Percentiles rank a stretch among this genome's conserved stretches.
phyloP scores from a whole-genome alignment of 2,329 filamentous ascomycete species.

The Sphaceloma murrayae region DNA sequence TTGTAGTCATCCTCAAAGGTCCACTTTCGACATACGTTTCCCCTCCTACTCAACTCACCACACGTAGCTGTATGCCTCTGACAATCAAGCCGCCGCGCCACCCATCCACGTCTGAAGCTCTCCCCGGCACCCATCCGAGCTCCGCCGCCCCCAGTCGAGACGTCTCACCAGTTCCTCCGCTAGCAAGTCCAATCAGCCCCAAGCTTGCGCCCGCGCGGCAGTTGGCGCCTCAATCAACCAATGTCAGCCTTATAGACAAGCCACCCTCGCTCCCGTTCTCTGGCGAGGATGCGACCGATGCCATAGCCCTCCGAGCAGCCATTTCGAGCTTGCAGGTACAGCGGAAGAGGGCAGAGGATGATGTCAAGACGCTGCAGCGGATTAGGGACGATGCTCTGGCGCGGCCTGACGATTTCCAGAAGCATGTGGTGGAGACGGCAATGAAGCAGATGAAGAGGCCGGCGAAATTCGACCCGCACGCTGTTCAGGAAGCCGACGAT shows the following conservation, averaged over 20 bases:
- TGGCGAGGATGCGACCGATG: conserved; percentile 62
- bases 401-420: conserved; percentile 62
- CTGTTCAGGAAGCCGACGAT: conserved; percentile 27
- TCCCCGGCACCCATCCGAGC: conserved; percentile 6
- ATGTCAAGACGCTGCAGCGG: conserved; percentile 60
- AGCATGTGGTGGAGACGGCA: conserved; percentile 45
- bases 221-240: conserved; percentile 12
- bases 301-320: conserved; percentile 73
- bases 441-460: conserved; percentile 22
- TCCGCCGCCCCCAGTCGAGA: conserved; percentile 7
- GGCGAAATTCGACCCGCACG: conserved; percentile 26
- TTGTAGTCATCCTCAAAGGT: conserved; percentile 6
- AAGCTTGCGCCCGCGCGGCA: neutral
- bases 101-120: conserved; percentile 18
- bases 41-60: neutral
- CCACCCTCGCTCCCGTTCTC: conserved; percentile 39
- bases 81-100: conserved; percentile 22
- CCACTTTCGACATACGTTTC: neutral
- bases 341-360: conserved; percentile 63
- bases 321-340: conserved; percentile 84
- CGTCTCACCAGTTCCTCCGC: conserved; percentile 18
- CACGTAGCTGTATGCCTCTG: conserved; percentile 21
- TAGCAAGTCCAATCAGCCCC: conserved; percentile 19
- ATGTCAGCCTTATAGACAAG: conserved; percentile 32
- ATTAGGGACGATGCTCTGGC: conserved; percentile 62